These are phyloP conservation scores for Ceratocystis cacaofunesta DNA, from an alignment of 2,329 filamentous ascomycete genomes.

Conservation along the genomic window DNA sequence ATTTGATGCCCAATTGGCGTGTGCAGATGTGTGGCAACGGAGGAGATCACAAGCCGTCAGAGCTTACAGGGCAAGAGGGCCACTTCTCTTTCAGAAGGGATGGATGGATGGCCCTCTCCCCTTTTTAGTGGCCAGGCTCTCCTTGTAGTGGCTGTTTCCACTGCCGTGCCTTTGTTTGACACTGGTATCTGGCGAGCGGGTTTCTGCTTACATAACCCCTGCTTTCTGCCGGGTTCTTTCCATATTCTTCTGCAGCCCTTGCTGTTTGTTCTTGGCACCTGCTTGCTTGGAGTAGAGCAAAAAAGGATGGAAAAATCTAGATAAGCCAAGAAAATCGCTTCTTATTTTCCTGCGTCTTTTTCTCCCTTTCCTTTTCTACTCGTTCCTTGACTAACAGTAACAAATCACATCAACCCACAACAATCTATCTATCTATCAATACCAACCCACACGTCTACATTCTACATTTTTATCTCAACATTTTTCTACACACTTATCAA, in stretches of 20 bases:
- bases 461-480: no score
- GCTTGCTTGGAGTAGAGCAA: neutral
- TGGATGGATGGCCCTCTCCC: no score
- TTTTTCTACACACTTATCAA: no score
- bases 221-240: no score
- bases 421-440: no score
- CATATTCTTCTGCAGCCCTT: no score
- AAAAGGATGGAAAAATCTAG: constrained; percentile 7
- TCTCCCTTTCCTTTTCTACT: constrained; percentile 8
- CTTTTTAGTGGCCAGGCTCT: neutral
- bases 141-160: no score
- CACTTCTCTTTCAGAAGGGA: no score
- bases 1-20: constrained; percentile 1
- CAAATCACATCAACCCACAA: neutral
- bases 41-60: neutral
- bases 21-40: neutral
- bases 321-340: neutral
- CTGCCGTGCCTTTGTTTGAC: no score
- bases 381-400: neutral
- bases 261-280: no score
- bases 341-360: neutral
- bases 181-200: no score
- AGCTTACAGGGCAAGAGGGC: neutral
- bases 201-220: neutral
- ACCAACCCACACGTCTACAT: neutral